Percentiles rank a stretch among this genome's conserved stretches.
Evolutionary conservation across 1,284 basidiomycete species (phyloP).

Genomic region (Cronartium ribicola): DNA sequence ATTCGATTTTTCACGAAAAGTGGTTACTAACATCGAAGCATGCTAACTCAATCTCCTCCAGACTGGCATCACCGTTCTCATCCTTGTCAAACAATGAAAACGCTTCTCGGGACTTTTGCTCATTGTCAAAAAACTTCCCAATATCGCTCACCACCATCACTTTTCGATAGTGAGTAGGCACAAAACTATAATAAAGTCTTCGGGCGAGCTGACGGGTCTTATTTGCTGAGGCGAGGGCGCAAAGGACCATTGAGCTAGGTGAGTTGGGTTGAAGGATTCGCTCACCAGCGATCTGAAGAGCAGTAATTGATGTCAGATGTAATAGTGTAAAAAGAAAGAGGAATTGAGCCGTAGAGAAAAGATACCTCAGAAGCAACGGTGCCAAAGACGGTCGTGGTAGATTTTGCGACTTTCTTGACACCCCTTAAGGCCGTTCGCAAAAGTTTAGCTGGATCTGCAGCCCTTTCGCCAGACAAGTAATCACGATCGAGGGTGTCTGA

Average conservation of each 20-base stretch:
- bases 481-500: slow-evolving; percentile 62
- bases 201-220: slow-evolving; percentile 77
- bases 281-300: slow-evolving; percentile 56
- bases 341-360: neutral
- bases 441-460: slow-evolving; percentile 59
- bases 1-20: neutral
- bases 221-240: slow-evolving; percentile 70
- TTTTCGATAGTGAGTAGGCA: slow-evolving; percentile 59
- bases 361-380: slow-evolving; percentile 33
- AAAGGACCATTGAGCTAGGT: slow-evolving; percentile 73
- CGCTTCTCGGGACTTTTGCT: slow-evolving; percentile 61
- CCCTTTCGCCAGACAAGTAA: slow-evolving; percentile 51
- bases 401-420: slow-evolving; percentile 67
- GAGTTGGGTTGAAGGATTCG: slow-evolving; percentile 83
- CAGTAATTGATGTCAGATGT: neutral
- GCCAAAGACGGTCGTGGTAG: slow-evolving; percentile 62
- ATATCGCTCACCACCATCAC: slow-evolving; percentile 68
- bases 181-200: slow-evolving; percentile 81
- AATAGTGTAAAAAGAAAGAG: neutral
- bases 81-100: slow-evolving; percentile 81
- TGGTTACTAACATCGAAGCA: slow-evolving; percentile 56
- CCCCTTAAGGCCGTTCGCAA: slow-evolving; percentile 70
- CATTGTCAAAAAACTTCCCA: slow-evolving; percentile 64
- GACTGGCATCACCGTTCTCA: slow-evolving; percentile 68
- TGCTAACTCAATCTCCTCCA: slow-evolving; percentile 72